Evolutionary conservation across 768 basidiomycete genomes (phyloP).

Genomic region (Pulveroboletus sp.): DNA sequence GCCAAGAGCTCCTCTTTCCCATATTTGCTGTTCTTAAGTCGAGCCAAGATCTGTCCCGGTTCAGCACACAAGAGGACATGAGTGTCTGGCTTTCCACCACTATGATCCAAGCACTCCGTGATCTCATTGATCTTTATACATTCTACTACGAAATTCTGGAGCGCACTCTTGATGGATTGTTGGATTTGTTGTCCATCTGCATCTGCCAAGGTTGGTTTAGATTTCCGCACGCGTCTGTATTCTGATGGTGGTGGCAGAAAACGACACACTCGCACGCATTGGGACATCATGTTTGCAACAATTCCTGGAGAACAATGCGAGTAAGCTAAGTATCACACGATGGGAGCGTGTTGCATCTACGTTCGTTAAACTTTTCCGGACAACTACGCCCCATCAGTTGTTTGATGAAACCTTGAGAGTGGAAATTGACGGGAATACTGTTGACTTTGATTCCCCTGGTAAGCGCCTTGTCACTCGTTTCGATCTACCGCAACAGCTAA

Average conservation of each 20-base stretch:
- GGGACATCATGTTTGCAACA: constrained; percentile 98
- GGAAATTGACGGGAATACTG: constrained; percentile 61
- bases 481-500: constrained; percentile 5
- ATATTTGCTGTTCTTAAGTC: constrained; percentile 96
- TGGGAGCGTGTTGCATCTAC: constrained; percentile 93
- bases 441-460: constrained; percentile 52
- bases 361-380: constrained; percentile 94
- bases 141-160: constrained; percentile 91
- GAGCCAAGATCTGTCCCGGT: constrained; percentile 86
- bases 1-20: constrained; percentile 93
- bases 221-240: not conserved
- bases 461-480: constrained; percentile 2
- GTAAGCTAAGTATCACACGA: constrained; percentile 72
- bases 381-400: constrained; percentile 94
- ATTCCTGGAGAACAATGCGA: constrained; percentile 87
- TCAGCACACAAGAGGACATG: constrained; percentile 97
- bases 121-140: constrained; percentile 93
- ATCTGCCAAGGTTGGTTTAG: constrained; percentile 85
- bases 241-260: constrained; percentile 54
- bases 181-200: constrained; percentile 92
- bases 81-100: constrained; percentile 99
- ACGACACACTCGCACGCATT: constrained; percentile 95
- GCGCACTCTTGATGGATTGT: constrained; percentile 84
- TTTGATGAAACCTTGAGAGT: constrained; percentile 91
- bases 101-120: constrained; percentile 95